Percentiles rank a stretch among this genome's conserved stretches.
Evolutionary conservation across 345 rosid genomes (phyloP).

Genomic region (Eucalyptus victrix): DNA sequence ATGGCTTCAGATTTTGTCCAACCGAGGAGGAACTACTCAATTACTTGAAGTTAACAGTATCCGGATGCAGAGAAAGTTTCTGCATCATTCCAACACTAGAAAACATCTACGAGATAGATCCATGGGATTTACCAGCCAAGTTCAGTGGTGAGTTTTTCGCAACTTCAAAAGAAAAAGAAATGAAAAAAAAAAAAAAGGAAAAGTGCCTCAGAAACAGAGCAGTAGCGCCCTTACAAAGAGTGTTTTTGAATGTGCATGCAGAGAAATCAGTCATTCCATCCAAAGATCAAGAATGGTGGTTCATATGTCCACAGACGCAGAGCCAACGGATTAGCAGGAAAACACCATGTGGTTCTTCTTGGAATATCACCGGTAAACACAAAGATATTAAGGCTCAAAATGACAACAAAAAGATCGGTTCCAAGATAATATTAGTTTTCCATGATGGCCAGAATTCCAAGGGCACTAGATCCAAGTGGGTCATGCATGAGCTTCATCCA

Average conservation of each 20-base stretch:
- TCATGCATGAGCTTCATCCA: neutral
- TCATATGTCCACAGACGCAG: neutral
- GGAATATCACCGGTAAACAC: neutral
- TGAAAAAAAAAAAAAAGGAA: rapidly evolving
- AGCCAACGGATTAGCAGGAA: neutral
- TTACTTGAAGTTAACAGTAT: neutral
- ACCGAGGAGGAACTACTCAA: neutral
- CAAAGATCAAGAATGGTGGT: neutral
- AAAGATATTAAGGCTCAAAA: neutral
- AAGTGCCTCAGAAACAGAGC: neutral
- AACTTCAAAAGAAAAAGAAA: too few relatives aligned
- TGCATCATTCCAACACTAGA: neutral
- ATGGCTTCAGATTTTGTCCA: neutral
- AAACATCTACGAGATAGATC: neutral
- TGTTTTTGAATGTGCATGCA: neutral
- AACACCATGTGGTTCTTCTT: neutral
- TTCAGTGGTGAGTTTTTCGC: neutral
- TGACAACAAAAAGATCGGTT: neutral
- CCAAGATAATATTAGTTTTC: neutral
- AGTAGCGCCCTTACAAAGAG: neutral
- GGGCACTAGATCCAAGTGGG: neutral
- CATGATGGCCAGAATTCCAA: neutral
- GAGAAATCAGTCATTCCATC: neutral
- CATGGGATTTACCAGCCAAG: neutral
- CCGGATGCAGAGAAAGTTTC: neutral